phyloP scores from a whole-genome alignment of 352 stramenopile species.

The Globisporangium cederbergense region DNA sequence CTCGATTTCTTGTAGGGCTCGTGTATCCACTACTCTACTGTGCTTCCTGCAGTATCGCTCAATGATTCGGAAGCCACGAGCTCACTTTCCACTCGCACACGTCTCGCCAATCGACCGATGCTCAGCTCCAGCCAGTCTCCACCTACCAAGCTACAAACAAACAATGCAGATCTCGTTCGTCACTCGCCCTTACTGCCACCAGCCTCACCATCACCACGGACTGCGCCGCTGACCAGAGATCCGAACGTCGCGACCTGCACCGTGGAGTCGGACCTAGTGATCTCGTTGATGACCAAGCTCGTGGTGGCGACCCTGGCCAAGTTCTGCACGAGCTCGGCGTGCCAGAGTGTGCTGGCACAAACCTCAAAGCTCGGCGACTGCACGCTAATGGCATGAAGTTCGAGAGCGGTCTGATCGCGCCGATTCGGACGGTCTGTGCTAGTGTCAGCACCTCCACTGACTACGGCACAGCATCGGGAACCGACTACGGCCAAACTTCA shows the following conservation, averaged over 20 bases:
- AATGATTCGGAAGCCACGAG: no score
- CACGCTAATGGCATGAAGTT: slow-evolving; percentile 19
- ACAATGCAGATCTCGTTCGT: slow-evolving; percentile 8
- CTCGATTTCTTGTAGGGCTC: no score
- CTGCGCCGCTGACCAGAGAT: neutral
- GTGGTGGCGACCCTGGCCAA: slow-evolving; percentile 15
- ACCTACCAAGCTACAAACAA: neutral
- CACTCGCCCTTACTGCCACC: neutral
- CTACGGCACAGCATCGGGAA: neutral
- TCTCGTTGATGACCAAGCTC: slow-evolving; percentile 9
- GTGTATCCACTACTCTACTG: no score
- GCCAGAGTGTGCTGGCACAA: slow-evolving; percentile 17
- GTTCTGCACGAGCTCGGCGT: slow-evolving; percentile 22
- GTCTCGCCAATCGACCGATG: neutral
- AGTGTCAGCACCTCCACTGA: neutral
- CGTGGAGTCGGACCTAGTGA: slow-evolving; percentile 22
- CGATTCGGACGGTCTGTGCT: slow-evolving; percentile 9
- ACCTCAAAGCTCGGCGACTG: slow-evolving; percentile 24
- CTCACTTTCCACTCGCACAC: no score
- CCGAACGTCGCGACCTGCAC: neutral
- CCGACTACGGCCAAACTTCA: no score
- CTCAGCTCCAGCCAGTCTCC: neutral
- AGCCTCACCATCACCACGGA: neutral
- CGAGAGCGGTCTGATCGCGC: slow-evolving; percentile 18
- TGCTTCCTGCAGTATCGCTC: no score